Evolutionary conservation across 192 early-diverging fungal genomes (phyloP).

Genomic region (Neocallimastix lanati): DNA sequence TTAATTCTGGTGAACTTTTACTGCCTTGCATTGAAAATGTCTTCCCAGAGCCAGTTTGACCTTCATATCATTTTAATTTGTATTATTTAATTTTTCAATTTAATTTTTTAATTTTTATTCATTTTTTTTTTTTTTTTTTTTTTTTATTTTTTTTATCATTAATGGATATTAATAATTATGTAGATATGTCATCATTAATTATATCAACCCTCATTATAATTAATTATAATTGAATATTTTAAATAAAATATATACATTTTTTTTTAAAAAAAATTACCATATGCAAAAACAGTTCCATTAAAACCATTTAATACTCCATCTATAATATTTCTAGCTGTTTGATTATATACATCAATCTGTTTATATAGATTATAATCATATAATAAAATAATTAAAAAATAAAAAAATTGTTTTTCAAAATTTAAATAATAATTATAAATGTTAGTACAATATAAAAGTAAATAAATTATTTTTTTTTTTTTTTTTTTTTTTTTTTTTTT

Average conservation of each 20-base stretch:
- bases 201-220: too few relatives aligned
- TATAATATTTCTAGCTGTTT: conserved; percentile 31
- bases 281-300: conserved; percentile 45
- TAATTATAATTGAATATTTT: not conserved
- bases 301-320: conserved; percentile 36
- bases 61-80: conserved; percentile 1
- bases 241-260: not conserved
- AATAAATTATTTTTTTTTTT: too few relatives aligned
- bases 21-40: conserved; percentile 45
- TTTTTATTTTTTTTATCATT: not conserved
- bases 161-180: not conserved
- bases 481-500: too few relatives aligned
- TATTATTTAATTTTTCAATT: too few relatives aligned
- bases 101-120: too few relatives aligned
- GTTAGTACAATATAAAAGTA: too few relatives aligned
- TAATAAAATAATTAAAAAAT: too few relatives aligned
- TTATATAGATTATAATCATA: too few relatives aligned
- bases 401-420: too few relatives aligned
- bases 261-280: conserved; percentile 12
- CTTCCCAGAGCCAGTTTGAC: conserved; percentile 34
- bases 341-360: conserved; percentile 37
- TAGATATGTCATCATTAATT: too few relatives aligned
- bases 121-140: too few relatives aligned
- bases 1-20: conserved; percentile 19
- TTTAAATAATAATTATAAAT: too few relatives aligned